phyloP scores from a whole-genome alignment of 2,329 filamentous ascomycete species.

The Westerdykella ornata region DNA sequence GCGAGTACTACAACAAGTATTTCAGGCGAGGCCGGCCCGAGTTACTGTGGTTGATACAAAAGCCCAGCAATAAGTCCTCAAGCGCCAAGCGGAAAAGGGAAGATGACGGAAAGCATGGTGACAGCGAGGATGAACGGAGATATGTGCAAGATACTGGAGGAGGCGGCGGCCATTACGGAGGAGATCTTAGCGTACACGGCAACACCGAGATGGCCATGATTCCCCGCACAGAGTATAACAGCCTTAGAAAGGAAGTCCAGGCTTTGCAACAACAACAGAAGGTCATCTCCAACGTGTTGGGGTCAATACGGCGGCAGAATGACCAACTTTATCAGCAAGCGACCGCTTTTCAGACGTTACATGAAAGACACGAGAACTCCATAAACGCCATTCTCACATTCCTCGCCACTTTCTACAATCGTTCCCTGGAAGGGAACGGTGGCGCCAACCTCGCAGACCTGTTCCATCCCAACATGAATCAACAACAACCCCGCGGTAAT shows the following conservation, averaged over 20 bases:
- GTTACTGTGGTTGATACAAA: constrained; percentile 91
- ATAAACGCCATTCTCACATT: constrained; percentile 99
- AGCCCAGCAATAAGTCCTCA: constrained; percentile 66
- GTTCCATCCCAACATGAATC: constrained; percentile 67
- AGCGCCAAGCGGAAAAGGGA: constrained; percentile 45
- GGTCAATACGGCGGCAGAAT: constrained; percentile 74
- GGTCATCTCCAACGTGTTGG: constrained; percentile 76
- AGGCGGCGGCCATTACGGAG: constrained; percentile 36
- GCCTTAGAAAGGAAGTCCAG: constrained; percentile 72
- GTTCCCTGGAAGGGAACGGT: constrained; percentile 75
- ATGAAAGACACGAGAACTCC: constrained; percentile 95
- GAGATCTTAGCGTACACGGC: constrained; percentile 34
- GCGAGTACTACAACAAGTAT: constrained; percentile 95
- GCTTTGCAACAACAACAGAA: constrained; percentile 80
- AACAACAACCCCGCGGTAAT: constrained; percentile 49
- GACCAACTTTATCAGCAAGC: constrained; percentile 83
- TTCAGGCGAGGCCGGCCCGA: constrained; percentile 91
- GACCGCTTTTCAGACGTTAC: constrained; percentile 78
- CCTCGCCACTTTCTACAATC: constrained; percentile 90
- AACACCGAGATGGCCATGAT: constrained; percentile 47
- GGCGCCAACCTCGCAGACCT: constrained; percentile 76
- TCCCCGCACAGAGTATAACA: constrained; percentile 65
- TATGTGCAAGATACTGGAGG: constrained; percentile 41
- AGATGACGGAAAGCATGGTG: constrained; percentile 57
- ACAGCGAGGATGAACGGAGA: constrained; percentile 60